Conservation (phyloP, 225 moss, liverwort and hornwort species). For the Antitrichia curtipendula region DNA sequence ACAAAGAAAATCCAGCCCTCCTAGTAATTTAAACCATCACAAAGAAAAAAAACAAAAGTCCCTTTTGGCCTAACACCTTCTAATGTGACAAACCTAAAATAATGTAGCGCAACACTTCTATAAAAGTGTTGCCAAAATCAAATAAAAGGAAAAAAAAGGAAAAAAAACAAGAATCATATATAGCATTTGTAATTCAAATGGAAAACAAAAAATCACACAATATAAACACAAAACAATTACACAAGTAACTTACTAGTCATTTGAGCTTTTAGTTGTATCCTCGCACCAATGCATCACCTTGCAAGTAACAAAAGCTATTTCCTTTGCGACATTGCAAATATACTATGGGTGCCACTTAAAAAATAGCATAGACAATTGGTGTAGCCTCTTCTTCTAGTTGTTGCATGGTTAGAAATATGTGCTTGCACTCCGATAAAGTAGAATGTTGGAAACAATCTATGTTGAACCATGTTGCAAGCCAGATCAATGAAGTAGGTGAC, state of each 20-base stretch:
- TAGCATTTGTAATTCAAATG: not conserved
- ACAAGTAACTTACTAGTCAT: no score
- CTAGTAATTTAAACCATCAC: not conserved
- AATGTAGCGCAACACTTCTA: not conserved
- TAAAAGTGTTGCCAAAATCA: not conserved
- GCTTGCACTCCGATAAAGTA: not conserved
- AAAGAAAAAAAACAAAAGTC: not conserved
- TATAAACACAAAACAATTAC: not conserved
- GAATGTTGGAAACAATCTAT: not conserved
- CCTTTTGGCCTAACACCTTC: not conserved
- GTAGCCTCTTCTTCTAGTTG: not conserved
- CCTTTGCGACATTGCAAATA: no score
- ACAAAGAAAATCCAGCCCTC: not conserved
- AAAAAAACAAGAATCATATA: fast-evolving
- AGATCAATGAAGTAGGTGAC: not conserved
- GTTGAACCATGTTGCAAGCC: not conserved
- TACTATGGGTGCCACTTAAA: no score
- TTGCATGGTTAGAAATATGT: fast-evolving
- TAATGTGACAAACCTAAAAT: not conserved
- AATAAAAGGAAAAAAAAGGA: fast-evolving
- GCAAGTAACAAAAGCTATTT: no score
- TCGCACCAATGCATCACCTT: no score
- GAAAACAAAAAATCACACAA: not conserved
- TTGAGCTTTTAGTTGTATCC: no score
- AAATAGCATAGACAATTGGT: not conserved